These are phyloP conservation scores for Lachnellula occidentalis DNA, from an alignment of 2,329 filamentous ascomycete genomes.

Conservation along the genomic window DNA sequence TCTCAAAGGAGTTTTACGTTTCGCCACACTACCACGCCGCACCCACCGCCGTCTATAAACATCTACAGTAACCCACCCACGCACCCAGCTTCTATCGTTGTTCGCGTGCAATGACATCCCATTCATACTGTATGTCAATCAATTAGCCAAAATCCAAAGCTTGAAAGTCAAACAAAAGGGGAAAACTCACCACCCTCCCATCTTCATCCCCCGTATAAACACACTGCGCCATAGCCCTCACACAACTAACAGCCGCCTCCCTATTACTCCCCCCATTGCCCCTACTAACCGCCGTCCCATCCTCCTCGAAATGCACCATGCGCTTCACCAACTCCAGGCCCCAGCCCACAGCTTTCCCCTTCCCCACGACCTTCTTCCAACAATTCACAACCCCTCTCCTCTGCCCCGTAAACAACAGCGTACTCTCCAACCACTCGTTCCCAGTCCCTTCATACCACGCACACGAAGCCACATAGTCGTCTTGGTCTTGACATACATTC, in stretches of 20 bases:
- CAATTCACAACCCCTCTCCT: slow-evolving; percentile 77
- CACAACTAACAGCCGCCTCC: slow-evolving; percentile 74
- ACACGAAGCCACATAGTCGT: slow-evolving; percentile 75
- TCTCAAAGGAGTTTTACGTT: not conserved
- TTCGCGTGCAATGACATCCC: slow-evolving; percentile 33
- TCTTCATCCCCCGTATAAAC: slow-evolving; percentile 95
- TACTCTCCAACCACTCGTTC: slow-evolving; percentile 86
- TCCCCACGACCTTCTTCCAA: slow-evolving; percentile 52
- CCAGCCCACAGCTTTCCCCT: slow-evolving; percentile 57
- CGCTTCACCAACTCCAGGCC: slow-evolving; percentile 71
- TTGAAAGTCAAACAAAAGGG: not conserved
- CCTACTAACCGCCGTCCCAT: slow-evolving; percentile 21
- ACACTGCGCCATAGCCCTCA: slow-evolving; percentile 73
- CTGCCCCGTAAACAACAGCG: slow-evolving; percentile 86
- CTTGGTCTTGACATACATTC: slow-evolving; percentile 64
- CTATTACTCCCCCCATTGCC: slow-evolving; percentile 35
- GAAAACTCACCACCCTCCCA: slow-evolving; percentile 71
- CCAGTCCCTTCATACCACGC: slow-evolving; percentile 91
- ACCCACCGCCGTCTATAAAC: not conserved
- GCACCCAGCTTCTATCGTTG: not conserved
- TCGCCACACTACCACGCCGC: not conserved
- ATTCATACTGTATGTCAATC: slow-evolving; percentile 22
- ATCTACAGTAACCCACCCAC: not conserved
- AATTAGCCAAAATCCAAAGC: slow-evolving; percentile 4
- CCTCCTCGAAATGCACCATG: slow-evolving; percentile 64